phyloP scores from a whole-genome alignment of 75 land plant genomes.

The Cunninghamia lanceolata region DNA sequence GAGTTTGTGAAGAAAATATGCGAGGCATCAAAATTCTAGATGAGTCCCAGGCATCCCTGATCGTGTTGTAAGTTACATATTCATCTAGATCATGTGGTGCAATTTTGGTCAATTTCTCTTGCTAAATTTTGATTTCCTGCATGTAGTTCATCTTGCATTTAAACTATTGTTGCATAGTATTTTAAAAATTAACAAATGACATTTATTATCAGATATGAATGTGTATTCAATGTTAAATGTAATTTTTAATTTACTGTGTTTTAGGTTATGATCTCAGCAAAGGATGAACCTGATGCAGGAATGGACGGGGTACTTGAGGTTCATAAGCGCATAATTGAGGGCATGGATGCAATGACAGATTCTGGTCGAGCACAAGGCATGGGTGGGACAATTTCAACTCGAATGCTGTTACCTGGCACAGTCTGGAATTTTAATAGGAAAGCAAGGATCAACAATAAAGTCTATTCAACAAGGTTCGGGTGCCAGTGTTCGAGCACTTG shows the following conservation, averaged over 20 bases:
- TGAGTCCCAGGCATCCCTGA: slow-evolving; percentile 41
- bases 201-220: not conserved
- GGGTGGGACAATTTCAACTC: slow-evolving; percentile 17
- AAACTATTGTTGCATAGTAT: too few species aligned
- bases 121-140: not conserved
- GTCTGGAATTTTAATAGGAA: slow-evolving; percentile 28
- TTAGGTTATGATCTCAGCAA: slow-evolving; percentile 92
- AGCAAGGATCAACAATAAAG: too few species aligned
- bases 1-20: too few species aligned
- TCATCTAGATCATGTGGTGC: not conserved
- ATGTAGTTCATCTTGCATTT: not conserved
- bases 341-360: too few species aligned
- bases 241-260: too few species aligned
- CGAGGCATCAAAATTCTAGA: slow-evolving; percentile 53
- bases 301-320: slow-evolving; percentile 85
- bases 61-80: slow-evolving; percentile 32
- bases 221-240: not conserved
- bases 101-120: not conserved
- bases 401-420: slow-evolving; percentile 27
- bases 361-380: not conserved
- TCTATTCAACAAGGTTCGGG: too few species aligned
- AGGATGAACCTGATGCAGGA: slow-evolving; percentile 92
- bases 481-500: slow-evolving; percentile 22
- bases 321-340: too few species aligned
- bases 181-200: not conserved